Base-by-base conservation (phyloP, 371 early-diverging fungal genomes). In the Dichotomocladium elegans region DNA sequence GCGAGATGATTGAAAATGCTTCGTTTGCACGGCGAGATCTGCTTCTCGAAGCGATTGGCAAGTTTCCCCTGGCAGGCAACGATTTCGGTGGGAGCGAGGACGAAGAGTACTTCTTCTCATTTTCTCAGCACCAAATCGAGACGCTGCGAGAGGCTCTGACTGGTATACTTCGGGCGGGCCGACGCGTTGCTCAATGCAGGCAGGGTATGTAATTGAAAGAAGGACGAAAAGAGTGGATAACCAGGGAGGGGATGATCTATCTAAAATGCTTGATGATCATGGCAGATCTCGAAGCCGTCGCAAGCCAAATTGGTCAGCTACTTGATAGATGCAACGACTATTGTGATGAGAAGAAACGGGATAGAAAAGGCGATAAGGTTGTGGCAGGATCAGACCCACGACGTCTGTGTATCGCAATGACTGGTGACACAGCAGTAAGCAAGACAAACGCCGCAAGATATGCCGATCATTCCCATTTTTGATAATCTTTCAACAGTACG, bases 71-170 rank as follows among this genome's bases (percentile, higher is more conserved):
- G 1, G 41, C 59, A 0, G 47, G 34, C 37, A 48, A 40, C 42
- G 47, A 51, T n/a, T 43, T 55, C 40, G 34, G 35, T 41, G 50
- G 49, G 51, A 45, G 47, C 27, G 48, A 17, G n/a, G 55, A 61
- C 30, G 71, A 72, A 37, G 68, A 57, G 6, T 70, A 69, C n/a
- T 75, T 75, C 43, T 59, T 75, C 12, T 56, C 53, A 1, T 68
- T 67, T 61, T 52, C 64, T 10, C 54, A 61, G 43, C 58, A 61
- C 11, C 53, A 46, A 2, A 57, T 75, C 37, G 30, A 41, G 22
- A 62, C 70, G 3, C 34, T 72, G 11, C 51, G 61, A 27, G 53
- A 58, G 22, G 50, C 37, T n/a, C 55, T 60, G 21, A 19, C 40
- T 9, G 31, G 42, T 21, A 35, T 47, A 1, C 27, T 67, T 4